Percentiles rank a stretch among this genome's conserved stretches.
Conservation (phyloP, 1,139 yeast species). For the Cylindricascospora bacillispora region DNA sequence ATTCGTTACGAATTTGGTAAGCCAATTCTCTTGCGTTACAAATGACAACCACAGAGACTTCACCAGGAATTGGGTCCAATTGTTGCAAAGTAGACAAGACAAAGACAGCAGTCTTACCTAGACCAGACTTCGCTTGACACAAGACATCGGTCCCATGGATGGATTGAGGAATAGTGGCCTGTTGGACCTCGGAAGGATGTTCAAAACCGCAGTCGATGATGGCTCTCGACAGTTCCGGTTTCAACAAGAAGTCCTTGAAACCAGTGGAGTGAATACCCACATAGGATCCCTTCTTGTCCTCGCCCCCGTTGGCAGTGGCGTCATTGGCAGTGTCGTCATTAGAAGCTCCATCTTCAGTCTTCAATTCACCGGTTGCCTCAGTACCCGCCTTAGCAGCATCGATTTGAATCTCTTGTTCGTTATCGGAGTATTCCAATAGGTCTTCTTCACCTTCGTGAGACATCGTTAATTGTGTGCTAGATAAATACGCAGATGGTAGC, state of each 20-base stretch:
- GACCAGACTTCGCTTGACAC: slow-evolving; percentile 99
- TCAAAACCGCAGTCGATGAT: slow-evolving; percentile 99
- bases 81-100: slow-evolving; percentile 94
- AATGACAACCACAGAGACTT: slow-evolving; percentile 82
- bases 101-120: slow-evolving; percentile 98
- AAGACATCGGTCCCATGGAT: slow-evolving; percentile 95
- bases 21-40: slow-evolving; percentile 99
- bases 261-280: slow-evolving; percentile 98
- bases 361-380: slow-evolving; percentile 5
- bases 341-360: slow-evolving; percentile 5
- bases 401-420: slow-evolving; percentile 84
- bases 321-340: slow-evolving; percentile 18
- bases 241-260: slow-evolving; percentile 91
- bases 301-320: slow-evolving; percentile 27
- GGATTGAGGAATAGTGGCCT: slow-evolving; percentile 96
- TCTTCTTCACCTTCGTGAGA: slow-evolving; percentile 94
- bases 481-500: too few species aligned
- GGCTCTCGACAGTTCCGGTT: slow-evolving; percentile 94
- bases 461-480: slow-evolving; percentile 14
- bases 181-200: slow-evolving; percentile 99
- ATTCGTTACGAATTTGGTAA: slow-evolving; percentile 94
- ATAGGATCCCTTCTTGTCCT: slow-evolving; percentile 91
- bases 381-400: slow-evolving; percentile 35
- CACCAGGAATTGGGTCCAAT: slow-evolving; percentile 95
- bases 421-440: slow-evolving; percentile 94